Conservation (phyloP, 495 filamentous ascomycete genomes). For the Trichoderma parareesei region DNA sequence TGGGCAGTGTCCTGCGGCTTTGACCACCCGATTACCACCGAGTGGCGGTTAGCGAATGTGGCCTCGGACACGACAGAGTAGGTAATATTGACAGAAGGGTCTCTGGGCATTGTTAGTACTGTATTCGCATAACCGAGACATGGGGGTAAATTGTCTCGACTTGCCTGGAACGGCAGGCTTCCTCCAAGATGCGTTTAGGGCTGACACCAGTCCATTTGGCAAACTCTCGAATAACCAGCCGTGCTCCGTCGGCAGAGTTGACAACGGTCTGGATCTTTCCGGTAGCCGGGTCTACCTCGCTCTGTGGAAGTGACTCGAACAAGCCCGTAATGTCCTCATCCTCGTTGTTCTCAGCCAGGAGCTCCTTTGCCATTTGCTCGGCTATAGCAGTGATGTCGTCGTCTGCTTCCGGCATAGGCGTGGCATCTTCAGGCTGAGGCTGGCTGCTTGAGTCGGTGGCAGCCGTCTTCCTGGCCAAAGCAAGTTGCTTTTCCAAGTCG, state of each 20-base stretch:
- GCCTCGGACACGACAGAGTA: constrained; percentile 62
- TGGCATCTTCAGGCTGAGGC: background rate
- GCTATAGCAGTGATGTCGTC: constrained; percentile 45
- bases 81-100: constrained; percentile 54
- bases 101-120: constrained; percentile 36
- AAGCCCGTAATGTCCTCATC: constrained; percentile 49
- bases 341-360: constrained; percentile 43
- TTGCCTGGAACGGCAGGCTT: constrained; percentile 76
- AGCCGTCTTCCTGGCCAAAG: constrained; percentile 24
- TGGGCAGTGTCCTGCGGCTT: constrained; percentile 57
- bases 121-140: background rate
- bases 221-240: constrained; percentile 67
- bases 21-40: constrained; percentile 70
- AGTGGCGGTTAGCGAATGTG: constrained; percentile 64
- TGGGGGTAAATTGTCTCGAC: constrained; percentile 15
- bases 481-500: constrained; percentile 53
- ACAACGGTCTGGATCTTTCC: constrained; percentile 45
- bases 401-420: constrained; percentile 23
- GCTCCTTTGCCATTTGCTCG: constrained; percentile 38
- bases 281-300: constrained; percentile 44
- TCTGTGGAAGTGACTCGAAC: constrained; percentile 62
- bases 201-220: constrained; percentile 66
- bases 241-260: constrained; percentile 40
- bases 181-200: constrained; percentile 69
- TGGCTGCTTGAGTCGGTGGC: constrained; percentile 16